These are phyloP conservation scores for Umbelopsis sp. DNA, from an alignment of 371 early-diverging fungal genomes.

Conservation along the genomic window DNA sequence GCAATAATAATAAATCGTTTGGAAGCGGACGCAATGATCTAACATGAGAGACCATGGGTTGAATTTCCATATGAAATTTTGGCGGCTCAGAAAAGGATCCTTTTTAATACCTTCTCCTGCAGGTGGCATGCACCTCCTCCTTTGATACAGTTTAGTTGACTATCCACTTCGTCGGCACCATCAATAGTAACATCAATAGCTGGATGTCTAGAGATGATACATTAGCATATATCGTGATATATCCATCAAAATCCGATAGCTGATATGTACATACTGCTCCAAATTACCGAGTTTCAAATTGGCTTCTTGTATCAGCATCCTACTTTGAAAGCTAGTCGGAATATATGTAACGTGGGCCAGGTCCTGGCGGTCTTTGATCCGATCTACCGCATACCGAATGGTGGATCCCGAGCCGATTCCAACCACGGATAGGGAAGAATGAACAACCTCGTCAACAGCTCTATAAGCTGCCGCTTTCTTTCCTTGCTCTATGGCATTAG, in stretches of 20 bases:
- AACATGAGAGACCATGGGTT: not conserved
- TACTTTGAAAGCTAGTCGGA: conserved; percentile 91
- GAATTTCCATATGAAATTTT: not conserved
- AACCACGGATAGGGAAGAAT: conserved; percentile 61
- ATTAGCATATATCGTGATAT: not conserved
- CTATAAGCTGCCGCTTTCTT: conserved; percentile 80
- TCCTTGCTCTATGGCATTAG: conserved; percentile 49
- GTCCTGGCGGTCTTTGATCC: conserved; percentile 65
- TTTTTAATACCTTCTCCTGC: conserved; percentile 76
- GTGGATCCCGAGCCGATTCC: conserved; percentile 93
- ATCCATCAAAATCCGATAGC: not conserved
- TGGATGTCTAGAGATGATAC: conserved; percentile 41
- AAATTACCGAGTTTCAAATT: conserved; percentile 64
- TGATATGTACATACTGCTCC: conserved; percentile 58
- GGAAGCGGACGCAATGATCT: conserved; percentile 77
- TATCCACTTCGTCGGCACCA: conserved; percentile 92
- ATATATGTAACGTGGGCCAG: conserved; percentile 69
- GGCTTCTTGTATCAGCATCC: conserved; percentile 69
- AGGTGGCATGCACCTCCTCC: conserved; percentile 94
- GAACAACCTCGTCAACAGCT: conserved; percentile 80
- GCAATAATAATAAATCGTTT: conserved; percentile 86
- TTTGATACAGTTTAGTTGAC: conserved; percentile 84
- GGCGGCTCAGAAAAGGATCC: not conserved
- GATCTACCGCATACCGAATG: conserved; percentile 81
- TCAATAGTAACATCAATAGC: conserved; percentile 88